Evolutionary conservation across 306 rosid species (phyloP), one percentile per base, ranked within the genome.

Genomic region (Rosa lucieae): DNA sequence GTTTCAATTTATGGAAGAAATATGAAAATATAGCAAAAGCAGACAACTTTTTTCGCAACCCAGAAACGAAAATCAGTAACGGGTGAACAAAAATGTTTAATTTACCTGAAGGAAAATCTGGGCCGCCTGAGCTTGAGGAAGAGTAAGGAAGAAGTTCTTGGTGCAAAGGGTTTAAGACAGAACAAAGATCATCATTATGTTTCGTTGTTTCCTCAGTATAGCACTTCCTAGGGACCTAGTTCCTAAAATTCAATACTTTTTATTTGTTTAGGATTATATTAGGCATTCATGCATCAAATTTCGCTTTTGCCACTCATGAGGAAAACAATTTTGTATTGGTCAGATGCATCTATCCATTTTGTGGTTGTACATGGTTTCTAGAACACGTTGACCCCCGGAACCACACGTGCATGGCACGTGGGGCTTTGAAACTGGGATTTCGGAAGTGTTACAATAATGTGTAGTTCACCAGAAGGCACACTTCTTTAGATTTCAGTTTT

Each of bases 101-200:
- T n/a, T 73, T 73, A 52, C 83, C 83, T 80, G 15, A 51, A 51
- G 49, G 58, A 55, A 14, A 51, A 49, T 65, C 21, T 23, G 58
- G 40, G 73, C 59, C 40, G 49, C 29, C 10, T 37, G 67, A 12
- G 11, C 2, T 17, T 39, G 32, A 67, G 52, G 70, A 4, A 47
- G 13, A 44, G 61, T 42, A 43, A 11, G n/a, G 53, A 0, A 2
- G 8, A 20, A 2, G 53, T 69, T 43, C 35, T 66, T 39, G 23
- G 48, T 67, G 2, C 47, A 3, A 3, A 39, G 42, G 32, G 11
- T 39, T 8, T 15, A 39, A 37, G 13, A 35, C 17, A 67, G 6
- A 67, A 29, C n/a, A 7, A 15, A 0, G 23, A 66, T 66, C 18
- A 26, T 29, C 10, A 58, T n/a, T n/a, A 58, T 58, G 40, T 70